Conservation (phyloP, 75 land plant species). For the Cryptomeria japonica region DNA sequence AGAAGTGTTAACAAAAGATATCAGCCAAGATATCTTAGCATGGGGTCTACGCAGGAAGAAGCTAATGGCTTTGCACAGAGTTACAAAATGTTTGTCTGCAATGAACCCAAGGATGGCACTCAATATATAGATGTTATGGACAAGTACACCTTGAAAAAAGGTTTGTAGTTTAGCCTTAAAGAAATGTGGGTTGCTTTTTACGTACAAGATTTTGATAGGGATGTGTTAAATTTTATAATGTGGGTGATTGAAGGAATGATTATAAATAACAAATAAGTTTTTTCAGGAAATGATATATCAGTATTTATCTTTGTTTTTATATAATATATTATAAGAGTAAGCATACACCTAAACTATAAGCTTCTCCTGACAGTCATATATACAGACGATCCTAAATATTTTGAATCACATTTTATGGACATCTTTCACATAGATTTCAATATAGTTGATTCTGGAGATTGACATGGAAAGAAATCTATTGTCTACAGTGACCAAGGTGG, state of each 20-base stretch:
- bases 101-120: constrained; percentile 11
- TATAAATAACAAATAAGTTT: neutral
- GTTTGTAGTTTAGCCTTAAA: constrained; percentile 9
- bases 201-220: neutral
- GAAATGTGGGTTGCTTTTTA: neutral
- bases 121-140: constrained; percentile 33
- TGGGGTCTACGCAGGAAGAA: neutral
- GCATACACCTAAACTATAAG: no score
- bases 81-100: constrained; percentile 19
- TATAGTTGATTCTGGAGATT: neutral
- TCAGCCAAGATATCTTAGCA: no score
- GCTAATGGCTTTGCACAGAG: neutral
- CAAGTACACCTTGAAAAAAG: constrained; percentile 35
- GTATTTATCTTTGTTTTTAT: no score
- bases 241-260: neutral
- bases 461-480: no score
- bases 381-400: no score
- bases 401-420: no score
- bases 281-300: neutral
- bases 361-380: no score
- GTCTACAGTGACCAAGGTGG: constrained; percentile 30
- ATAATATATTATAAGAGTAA: no score
- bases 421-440: neutral
- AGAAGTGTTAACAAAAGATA: no score
- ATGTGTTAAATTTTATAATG: no score